Evolutionary conservation across 2,329 filamentous ascomycete genomes (phyloP), one percentile per base, ranked within the genome.

Genomic region (Colletotrichum orbiculare): DNA sequence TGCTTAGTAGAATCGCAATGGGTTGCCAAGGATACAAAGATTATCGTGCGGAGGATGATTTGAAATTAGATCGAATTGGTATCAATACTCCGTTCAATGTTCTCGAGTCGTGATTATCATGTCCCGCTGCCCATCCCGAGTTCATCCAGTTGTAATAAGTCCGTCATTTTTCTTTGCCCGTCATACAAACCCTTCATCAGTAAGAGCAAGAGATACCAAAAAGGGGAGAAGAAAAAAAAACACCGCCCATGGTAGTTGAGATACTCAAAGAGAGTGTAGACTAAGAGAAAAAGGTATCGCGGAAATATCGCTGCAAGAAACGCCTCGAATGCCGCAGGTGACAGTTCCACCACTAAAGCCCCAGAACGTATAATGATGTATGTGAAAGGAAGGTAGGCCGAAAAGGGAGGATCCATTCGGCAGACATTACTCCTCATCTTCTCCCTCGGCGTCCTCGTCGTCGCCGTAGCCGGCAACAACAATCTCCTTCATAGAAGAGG

Each of bases 401-500:
- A 15, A 10, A 10, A 13, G 35, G 35, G 11, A 54, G 35, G 50
- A 7, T 13, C 8, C 8, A 13, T 34, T 35, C 11, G 11, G 15
- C 11, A 8, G 25, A 4, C 4, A 37, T 55, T n/a, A 46, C 43
- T 60, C 54, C 33, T 69, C 65, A 15, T 67, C 65, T 41, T 69
- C 67, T 8, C 67, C 67, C 45, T 69, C 67, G 2, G 67, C 67
- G 34, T 69, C 67, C n/a, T 66, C 65, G 12, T 61, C 60, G 15
- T 60, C 64, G 25, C 25, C 25, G 48, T 39, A 48, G 25, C 47
- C 50, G 15, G 37, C 54, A 8, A 52, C 53, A 8, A 63, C 42
- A 35, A 66, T 63, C 34, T 69, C 52, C 53, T 60, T 59, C 13
- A 45, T 45, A 42, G 33, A 34, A 3, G 54, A 39, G 6, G 63